These are phyloP conservation scores for Blastocystis sp. DNA, from an alignment of 352 stramenopile genomes.

Conservation along the genomic window DNA sequence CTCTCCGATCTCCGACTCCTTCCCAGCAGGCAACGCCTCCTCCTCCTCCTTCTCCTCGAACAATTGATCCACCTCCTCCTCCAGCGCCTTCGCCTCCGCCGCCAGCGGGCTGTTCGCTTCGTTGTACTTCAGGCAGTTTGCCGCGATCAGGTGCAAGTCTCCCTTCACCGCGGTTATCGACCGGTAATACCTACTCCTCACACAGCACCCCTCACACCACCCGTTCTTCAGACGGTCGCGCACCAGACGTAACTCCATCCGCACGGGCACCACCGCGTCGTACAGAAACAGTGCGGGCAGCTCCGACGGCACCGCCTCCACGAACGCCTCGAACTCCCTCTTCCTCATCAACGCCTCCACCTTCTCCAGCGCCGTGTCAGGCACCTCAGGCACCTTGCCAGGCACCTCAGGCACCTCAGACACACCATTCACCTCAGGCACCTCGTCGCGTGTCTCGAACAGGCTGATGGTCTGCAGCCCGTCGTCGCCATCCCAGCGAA, in stretches of 20 bases:
- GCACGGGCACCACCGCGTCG: slow-evolving; percentile 35
- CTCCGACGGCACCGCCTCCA: slow-evolving; percentile 8
- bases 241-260: slow-evolving; percentile 19
- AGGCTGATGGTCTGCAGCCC: slow-evolving; percentile 47
- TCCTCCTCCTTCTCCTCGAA: neutral
- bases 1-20: neutral
- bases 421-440: too few relatives aligned
- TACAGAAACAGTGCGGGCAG: neutral
- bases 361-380: neutral
- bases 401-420: too few relatives aligned
- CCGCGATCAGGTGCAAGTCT: slow-evolving; percentile 19
- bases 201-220: neutral
- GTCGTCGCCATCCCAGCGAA: slow-evolving; percentile 46
- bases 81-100: neutral
- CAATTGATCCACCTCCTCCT: neutral
- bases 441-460: slow-evolving; percentile 32
- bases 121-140: slow-evolving; percentile 41
- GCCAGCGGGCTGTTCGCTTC: slow-evolving; percentile 6
- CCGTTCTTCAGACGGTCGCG: neutral
- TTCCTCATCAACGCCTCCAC: slow-evolving; percentile 25
- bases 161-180: neutral
- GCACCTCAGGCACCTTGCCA: neutral
- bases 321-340: neutral
- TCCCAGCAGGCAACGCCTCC: neutral
- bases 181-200: slow-evolving; percentile 31